Base-by-base conservation (phyloP, 495 filamentous ascomycete species). In the Penicillium soppii region DNA sequence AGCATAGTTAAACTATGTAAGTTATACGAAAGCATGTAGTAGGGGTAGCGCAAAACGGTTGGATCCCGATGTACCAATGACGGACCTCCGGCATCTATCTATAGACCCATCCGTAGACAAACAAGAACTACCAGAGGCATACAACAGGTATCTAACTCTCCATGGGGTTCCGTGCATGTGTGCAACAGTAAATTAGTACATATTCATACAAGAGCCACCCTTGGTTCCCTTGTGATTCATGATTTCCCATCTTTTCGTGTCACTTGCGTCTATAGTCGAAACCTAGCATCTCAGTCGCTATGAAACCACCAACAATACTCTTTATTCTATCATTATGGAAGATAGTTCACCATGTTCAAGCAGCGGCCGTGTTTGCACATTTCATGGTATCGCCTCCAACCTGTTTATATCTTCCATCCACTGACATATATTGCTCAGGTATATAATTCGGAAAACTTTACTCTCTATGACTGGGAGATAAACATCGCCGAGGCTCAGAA, bases 401-500 rank as follows among this genome's bases (percentile, higher is more conserved):
- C n/a, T 25, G 32, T 23, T 54, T 15, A 40, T 15, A 13, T 16
- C 46, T 29, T 13, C 8, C 30, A 27, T 32, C n/a, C n/a, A 16
- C 9, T n/a, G 16, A 13, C 42, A 26, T 15, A 4, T 3, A 32
- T 32, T 3, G 13, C 5, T 5, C 13, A 72, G 69, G 55, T 66
- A 15, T 68, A 66, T 4, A 62, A 65, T 48, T 62, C 67, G 0
- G 64, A 49, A 1, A 36, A 49, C 19, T 69, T 68, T 52, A 68
- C 72, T 0, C 42, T 52, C 1, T 66, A 70, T 12, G 73, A 85
- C 26, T 89, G 83, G 80, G 66, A 72, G 32, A 68, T 66, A 6
- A 85, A 90, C 43, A 85, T 90, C 37, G 61, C 57, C 7, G 64
- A 76, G 8, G 87, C 87, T 7, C 77, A 82, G 53, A 73, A 73